Base-by-base conservation (phyloP, 1,284 basidiomycete genomes). In the Cerrena zonata region DNA sequence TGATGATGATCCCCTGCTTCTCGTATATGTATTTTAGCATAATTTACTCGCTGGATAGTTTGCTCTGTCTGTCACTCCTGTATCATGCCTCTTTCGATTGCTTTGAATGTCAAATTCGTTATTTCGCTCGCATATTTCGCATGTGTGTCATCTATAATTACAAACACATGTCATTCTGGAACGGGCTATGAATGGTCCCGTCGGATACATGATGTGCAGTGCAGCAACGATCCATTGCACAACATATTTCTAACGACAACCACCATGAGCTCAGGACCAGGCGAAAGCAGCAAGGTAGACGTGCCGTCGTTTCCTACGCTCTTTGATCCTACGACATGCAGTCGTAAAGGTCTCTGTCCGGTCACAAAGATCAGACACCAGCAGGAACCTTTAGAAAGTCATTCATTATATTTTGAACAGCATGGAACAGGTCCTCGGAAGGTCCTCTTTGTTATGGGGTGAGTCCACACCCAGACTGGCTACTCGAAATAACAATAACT, bases 371-470 rank as follows among this genome's bases (percentile, higher is more conserved):
- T 83, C 7, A 72, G 74, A 18, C 67, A 72, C 34, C 76, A 85
- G 57, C 71, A 68, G 11, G 69, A 71, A 45, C 65, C 70, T 0
- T 56, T 82, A 1, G 77, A 85, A 58, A 84, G 77, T 45, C 86
- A 89, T 61, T 84, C 84, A 0, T 68, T 90, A 2, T 90, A 90
- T 65, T 90, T 77, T 57, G 87, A 90, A 63, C 75, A 82, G 50
- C 88, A 90, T 62, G 88, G 86, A 1, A 70, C 61, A 2, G 83
- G 83, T 1, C 73, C 76, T 19, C 73, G 79, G 60, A 87, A 83
- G 57, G 66, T 89, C 19, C 55, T 89, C 1, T 79, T 88, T 58
- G 80, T 90, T 54, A 88, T 87, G 84, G 87, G 86, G 69, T 76
- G 45, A 34, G 13, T 40, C 22, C 34, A 7, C n/a, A n/a, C n/a